Evolutionary conservation across 1,284 basidiomycete species (phyloP).

Genomic region (Malassezia caprae): DNA sequence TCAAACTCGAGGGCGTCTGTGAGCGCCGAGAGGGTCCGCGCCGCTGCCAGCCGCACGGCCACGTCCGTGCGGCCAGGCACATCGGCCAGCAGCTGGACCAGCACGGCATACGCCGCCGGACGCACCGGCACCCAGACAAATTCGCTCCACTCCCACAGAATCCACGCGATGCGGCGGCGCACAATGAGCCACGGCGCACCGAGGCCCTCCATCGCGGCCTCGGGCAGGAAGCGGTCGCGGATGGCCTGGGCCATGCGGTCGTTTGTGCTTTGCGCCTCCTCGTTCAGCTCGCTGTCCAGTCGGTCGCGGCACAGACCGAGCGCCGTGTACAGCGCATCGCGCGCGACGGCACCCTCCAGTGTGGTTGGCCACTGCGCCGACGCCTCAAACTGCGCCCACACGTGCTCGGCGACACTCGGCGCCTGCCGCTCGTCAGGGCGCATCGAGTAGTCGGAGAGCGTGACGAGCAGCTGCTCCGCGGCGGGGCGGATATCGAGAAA

Average conservation of each 20-base stretch:
- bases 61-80: slow-evolving; percentile 31
- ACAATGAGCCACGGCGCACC: slow-evolving; percentile 35
- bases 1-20: slow-evolving; percentile 44
- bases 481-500: slow-evolving; percentile 43
- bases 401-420: slow-evolving; percentile 25
- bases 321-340: slow-evolving; percentile 43
- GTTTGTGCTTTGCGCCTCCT: slow-evolving; percentile 14
- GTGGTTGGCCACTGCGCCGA: slow-evolving; percentile 15
- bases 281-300: slow-evolving; percentile 25
- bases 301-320: slow-evolving; percentile 32
- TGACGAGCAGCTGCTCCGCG: slow-evolving; percentile 36
- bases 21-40: slow-evolving; percentile 31
- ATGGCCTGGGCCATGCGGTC: slow-evolving; percentile 28
- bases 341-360: slow-evolving; percentile 27
- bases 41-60: slow-evolving; percentile 39
- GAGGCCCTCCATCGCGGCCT: slow-evolving; percentile 21
- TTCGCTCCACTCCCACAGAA: slow-evolving; percentile 44
- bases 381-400: slow-evolving; percentile 31
- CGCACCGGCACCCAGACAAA: slow-evolving; percentile 24
- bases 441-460: slow-evolving; percentile 26
- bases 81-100: slow-evolving; percentile 31
- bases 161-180: slow-evolving; percentile 31
- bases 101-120: slow-evolving; percentile 28
- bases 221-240: slow-evolving; percentile 26
- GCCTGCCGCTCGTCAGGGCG: slow-evolving; percentile 2